Conservation (phyloP, 1,284 basidiomycete species). For the Schizopora paradoxa region DNA sequence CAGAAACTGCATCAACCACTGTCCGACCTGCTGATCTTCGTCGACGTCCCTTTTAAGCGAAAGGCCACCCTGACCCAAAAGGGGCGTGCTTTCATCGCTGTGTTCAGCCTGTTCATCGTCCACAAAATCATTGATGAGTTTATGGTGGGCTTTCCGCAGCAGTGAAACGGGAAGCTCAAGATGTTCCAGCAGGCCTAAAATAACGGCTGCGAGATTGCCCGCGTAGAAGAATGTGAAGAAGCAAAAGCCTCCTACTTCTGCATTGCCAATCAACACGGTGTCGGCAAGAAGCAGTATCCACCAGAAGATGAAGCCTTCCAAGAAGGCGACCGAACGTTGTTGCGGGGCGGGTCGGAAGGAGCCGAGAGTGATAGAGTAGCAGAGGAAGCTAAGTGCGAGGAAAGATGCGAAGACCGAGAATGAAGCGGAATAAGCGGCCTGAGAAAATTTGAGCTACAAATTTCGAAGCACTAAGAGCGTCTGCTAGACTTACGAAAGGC, state of each 20-base stretch:
- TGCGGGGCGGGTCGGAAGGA: constrained; percentile 27
- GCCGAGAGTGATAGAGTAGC: constrained; percentile 34
- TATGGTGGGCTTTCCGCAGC: constrained; percentile 8
- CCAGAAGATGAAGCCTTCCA: constrained; percentile 31
- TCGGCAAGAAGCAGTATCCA: constrained; percentile 32
- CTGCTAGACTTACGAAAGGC: constrained; percentile 52
- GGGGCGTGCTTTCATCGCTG: constrained; percentile 47
- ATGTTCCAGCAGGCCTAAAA: constrained; percentile 39
- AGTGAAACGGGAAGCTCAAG: constrained; percentile 23
- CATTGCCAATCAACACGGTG: constrained; percentile 24
- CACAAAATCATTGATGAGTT: constrained; percentile 11
- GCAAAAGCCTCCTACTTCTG: constrained; percentile 29
- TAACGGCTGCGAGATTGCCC: constrained; percentile 42
- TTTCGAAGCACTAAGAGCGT: too few species aligned
- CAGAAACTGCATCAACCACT: constrained; percentile 62
- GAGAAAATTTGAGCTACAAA: constrained; percentile 6
- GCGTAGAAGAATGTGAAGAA: constrained; percentile 47
- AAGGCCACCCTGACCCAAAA: constrained; percentile 33
- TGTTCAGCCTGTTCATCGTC: too few species aligned
- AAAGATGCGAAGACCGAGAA: constrained; percentile 46
- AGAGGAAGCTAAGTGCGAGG: constrained; percentile 46
- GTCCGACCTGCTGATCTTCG: constrained; percentile 38
- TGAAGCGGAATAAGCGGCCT: constrained; percentile 59
- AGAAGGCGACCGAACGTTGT: constrained; percentile 25
- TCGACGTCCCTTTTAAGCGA: constrained; percentile 27